A percentile compares a stretch with the other conserved stretches of the same genome.
These are phyloP conservation scores for Picea sitchensis DNA, from an alignment of 75 land plant species.

Conservation along the genomic window DNA sequence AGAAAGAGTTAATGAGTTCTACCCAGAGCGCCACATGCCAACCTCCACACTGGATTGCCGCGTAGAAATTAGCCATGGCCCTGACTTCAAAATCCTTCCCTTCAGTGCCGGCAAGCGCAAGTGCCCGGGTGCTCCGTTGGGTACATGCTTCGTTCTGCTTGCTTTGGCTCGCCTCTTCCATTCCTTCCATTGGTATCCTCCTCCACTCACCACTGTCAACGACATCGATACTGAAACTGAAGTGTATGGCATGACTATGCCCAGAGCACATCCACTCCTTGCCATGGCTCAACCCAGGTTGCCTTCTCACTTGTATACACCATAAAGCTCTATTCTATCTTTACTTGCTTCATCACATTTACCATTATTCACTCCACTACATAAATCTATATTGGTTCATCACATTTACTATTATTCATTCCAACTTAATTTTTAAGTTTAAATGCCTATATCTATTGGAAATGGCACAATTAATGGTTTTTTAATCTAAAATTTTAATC, in stretches of 20 bases:
- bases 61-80: constrained; percentile 74
- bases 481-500: too few relatives aligned
- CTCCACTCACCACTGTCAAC: constrained; percentile 36
- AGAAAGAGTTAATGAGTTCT: constrained; percentile 50
- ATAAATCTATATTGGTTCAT: too few relatives aligned
- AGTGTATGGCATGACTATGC: constrained; percentile 81
- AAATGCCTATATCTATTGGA: too few relatives aligned
- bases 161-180: constrained; percentile 72
- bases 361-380: too few relatives aligned
- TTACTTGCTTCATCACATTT: too few relatives aligned
- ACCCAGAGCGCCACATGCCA: constrained; percentile 59
- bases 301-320: constrained; percentile 21
- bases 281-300: constrained; percentile 69
- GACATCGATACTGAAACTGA: constrained; percentile 65
- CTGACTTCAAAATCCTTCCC: constrained; percentile 68
- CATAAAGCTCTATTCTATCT: too few relatives aligned
- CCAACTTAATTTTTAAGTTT: too few relatives aligned
- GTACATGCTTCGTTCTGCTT: constrained; percentile 56
- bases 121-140: constrained; percentile 87
- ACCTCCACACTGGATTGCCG: constrained; percentile 21
- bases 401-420: too few relatives aligned
- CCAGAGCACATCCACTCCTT: constrained; percentile 50
- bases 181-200: constrained; percentile 69
- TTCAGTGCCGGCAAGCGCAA: constrained; percentile 76
- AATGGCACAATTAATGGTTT: too few relatives aligned